Evolutionary conservation across 306 rosid genomes (phyloP).

Genomic region (Lathyrus sativus): DNA sequence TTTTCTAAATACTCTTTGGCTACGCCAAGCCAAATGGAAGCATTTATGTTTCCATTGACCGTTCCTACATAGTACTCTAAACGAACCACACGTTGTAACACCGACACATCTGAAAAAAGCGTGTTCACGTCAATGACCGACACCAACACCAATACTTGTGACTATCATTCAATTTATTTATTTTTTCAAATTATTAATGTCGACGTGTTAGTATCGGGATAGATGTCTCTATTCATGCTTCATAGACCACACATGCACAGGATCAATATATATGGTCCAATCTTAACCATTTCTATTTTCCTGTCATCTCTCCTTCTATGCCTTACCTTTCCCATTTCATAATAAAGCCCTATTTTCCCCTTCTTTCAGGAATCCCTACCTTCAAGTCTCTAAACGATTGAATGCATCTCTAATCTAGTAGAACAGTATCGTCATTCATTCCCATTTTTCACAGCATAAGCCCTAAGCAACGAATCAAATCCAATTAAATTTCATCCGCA

Average conservation of each 20-base stretch:
- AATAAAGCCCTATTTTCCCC: neutral
- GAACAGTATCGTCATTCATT: neutral
- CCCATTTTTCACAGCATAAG: slow-evolving; percentile 13
- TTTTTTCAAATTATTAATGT: no score
- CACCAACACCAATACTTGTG: no score
- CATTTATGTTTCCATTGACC: neutral
- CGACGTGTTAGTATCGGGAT: no score
- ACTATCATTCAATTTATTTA: no score
- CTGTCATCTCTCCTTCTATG: neutral
- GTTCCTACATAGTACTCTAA: neutral
- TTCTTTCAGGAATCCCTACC: slow-evolving; percentile 1
- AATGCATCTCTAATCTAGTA: slow-evolving; percentile 7
- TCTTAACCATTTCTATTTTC: neutral
- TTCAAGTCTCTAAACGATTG: neutral
- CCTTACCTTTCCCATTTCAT: neutral
- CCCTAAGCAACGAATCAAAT: neutral
- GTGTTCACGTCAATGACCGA: no score
- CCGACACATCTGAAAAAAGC: no score
- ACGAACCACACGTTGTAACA: neutral
- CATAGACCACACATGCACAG: neutral
- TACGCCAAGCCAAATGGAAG: neutral
- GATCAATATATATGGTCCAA: neutral
- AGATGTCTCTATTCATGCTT: no score
- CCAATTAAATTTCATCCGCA: neutral
- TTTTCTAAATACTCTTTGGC: neutral